Conservation (phyloP, 1,139 yeast genomes). For the Pneumocystis oryctolagi region DNA sequence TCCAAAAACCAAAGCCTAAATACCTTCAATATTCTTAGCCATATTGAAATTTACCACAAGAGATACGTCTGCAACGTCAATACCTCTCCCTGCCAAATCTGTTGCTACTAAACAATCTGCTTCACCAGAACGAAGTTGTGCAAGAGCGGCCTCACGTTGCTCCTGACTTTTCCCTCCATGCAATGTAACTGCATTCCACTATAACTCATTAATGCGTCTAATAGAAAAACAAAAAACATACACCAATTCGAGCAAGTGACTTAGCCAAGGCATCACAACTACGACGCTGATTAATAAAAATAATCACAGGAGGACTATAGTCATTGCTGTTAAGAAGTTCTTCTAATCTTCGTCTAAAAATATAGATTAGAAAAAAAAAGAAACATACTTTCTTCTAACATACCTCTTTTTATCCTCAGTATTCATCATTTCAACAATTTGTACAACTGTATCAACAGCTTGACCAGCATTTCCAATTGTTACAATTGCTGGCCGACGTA, state of each 20-base stretch:
- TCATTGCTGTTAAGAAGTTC: conserved; percentile 24
- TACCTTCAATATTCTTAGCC: conserved; percentile 58
- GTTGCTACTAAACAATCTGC: conserved; percentile 71
- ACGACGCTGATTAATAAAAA: conserved; percentile 66
- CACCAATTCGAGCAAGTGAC: conserved; percentile 33
- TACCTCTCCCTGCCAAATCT: conserved; percentile 93
- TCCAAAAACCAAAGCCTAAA: background rate
- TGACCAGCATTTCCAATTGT: conserved; percentile 48
- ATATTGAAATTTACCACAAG: conserved; percentile 76
- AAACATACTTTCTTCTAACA: background rate
- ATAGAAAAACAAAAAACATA: background rate
- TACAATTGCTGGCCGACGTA: conserved; percentile 47
- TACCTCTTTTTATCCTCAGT: conserved; percentile 26
- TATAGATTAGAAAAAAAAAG: background rate
- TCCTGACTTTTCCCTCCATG: conserved; percentile 84
- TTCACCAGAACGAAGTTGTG: conserved; percentile 44
- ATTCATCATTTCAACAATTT: conserved; percentile 42
- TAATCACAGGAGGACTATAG: conserved; percentile 46
- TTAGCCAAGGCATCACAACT: conserved; percentile 53
- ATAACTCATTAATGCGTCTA: background rate
- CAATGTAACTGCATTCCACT: conserved; percentile 40
- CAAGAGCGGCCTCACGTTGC: conserved; percentile 68
- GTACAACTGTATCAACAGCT: conserved; percentile 54
- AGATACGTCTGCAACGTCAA: conserved; percentile 75
- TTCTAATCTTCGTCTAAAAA: conserved; percentile 22